Percentiles rank a stretch among this genome's conserved stretches.
phyloP scores from a whole-genome alignment of 1,284 basidiomycete genomes.

The Volvariella surrecta region DNA sequence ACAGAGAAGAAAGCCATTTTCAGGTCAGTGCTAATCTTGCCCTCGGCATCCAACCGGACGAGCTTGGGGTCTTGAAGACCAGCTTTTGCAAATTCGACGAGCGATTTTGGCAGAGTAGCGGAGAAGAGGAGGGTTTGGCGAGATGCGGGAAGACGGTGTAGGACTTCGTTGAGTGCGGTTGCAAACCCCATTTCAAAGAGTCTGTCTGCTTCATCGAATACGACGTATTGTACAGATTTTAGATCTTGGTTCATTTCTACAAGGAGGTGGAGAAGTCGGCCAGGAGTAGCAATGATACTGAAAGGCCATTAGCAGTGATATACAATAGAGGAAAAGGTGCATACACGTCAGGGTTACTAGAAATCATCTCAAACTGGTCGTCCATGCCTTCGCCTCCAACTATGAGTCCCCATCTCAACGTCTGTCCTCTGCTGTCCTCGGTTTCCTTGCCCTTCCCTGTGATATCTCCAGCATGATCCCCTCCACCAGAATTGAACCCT shows the following conservation, averaged over 20 bases:
- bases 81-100: constrained; percentile 97
- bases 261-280: constrained; percentile 89
- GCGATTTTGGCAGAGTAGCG: constrained; percentile 90
- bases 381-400: constrained; percentile 96
- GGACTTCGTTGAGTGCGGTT: constrained; percentile 85
- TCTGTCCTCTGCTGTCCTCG: constrained; percentile 40
- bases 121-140: constrained; percentile 95
- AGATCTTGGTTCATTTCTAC: constrained; percentile 98
- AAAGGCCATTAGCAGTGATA: constrained; percentile 1
- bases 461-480: constrained; percentile 59
- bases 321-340: constrained; percentile 18
- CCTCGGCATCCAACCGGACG: constrained; percentile 91
- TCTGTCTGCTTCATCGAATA: constrained; percentile 98
- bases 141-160: constrained; percentile 77
- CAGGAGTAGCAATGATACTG: constrained; percentile 95
- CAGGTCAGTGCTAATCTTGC: constrained; percentile 91
- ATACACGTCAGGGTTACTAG: constrained; percentile 90
- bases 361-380: constrained; percentile 95
- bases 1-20: constrained; percentile 93
- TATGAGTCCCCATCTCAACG: constrained; percentile 86
- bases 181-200: constrained; percentile 99
- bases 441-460: constrained; percentile 21
- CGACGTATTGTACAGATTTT: constrained; percentile 81
- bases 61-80: constrained; percentile 93
- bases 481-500: constrained; percentile 58